Evolutionary conservation across 176 grass and related monocot species (phyloP).

Genomic region (Musa itinerans): DNA sequence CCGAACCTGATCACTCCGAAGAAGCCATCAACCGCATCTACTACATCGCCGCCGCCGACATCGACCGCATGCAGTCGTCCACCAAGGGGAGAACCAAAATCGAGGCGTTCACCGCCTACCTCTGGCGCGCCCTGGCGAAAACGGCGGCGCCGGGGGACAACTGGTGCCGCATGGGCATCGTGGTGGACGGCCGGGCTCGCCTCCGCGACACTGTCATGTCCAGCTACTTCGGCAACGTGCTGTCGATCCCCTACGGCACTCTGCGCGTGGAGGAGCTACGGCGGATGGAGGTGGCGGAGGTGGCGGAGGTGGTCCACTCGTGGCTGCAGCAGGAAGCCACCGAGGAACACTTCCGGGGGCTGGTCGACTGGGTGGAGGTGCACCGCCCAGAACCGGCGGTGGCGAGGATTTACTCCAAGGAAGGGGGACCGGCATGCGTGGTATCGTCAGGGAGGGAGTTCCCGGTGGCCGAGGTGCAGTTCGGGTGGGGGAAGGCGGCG

Average conservation of each 20-base stretch:
- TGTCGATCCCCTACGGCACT: conserved; percentile 49
- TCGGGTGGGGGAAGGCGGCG: conserved; percentile 39
- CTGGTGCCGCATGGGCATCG: conserved; percentile 56
- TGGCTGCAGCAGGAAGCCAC: conserved; percentile 40
- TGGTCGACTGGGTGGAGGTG: conserved; percentile 52
- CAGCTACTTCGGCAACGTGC: conserved; percentile 62
- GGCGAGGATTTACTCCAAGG: conserved; percentile 34
- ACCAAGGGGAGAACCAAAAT: conserved; percentile 38
- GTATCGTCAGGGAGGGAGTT: conserved; percentile 51
- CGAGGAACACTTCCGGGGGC: conserved; percentile 38
- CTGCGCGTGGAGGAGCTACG: conserved; percentile 7
- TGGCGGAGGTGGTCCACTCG: conserved; percentile 40
- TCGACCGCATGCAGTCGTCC: conserved; percentile 22
- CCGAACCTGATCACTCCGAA: background rate
- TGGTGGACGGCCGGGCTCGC: conserved; percentile 51
- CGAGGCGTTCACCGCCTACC: conserved; percentile 56
- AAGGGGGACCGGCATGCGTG: conserved; percentile 21
- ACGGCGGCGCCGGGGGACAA: conserved; percentile 10
- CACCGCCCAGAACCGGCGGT: conserved; percentile 28
- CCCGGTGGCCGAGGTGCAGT: conserved; percentile 33
- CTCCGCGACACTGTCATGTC: conserved; percentile 29
- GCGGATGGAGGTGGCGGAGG: conserved; percentile 27
- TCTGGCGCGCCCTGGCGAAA: conserved; percentile 44
- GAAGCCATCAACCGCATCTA: conserved; percentile 52
- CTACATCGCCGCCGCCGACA: conserved; percentile 30